Base-by-base conservation (phyloP, 768 basidiomycete genomes). In the Leccinum longicurvipes region DNA sequence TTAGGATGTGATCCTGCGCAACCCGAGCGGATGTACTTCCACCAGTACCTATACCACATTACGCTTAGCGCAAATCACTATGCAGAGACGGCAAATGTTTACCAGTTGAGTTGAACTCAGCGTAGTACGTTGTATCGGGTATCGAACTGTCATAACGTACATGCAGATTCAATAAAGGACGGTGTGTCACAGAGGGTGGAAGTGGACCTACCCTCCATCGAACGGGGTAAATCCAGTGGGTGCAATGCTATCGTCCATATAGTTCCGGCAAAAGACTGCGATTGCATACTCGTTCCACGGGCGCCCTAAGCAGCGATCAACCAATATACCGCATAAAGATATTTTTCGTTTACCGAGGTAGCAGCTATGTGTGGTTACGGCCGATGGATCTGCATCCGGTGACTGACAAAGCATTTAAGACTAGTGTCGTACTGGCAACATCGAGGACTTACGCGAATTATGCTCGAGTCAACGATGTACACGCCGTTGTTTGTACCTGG, bases 201-300 rank as follows among this genome's bases (percentile, higher is more conserved):
- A 19, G 24, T 34, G 17, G 24, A 47, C 45, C 23, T n/a, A 47
- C 53, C 36, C 71, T 53, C 72, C 65, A n/a, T n/a, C 56, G 4
- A 15, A 44, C 0, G 81, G 77, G 6, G 69, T 78, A 72, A 77
- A 84, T 2, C 82, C 82, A 14, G 65, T 77, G 1, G 82, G 77
- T 19, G 68, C 58, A 34, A 84, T 74, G 61, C 76, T 81, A n/a
- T 77, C 70, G 84, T 46, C 45, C 45, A 46, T 46, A 15, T 46
- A 46, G 25, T 8, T 46, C 15, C 10, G 7, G 2, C 0, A 63
- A 58, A 70, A 85, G 1, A 85, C 81, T 0, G 82, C 79, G 0
- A 77, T 77, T 0, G 82, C 82, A 3, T 81, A 72, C 59, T 82
- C 80, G 62, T 85, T 85, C 84, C 84, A 85, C 0, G 85, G 83